Percentiles rank a stretch among this genome's conserved stretches.
phyloP scores from a whole-genome alignment of 1,284 basidiomycete genomes.

The Trametes polyzona region DNA sequence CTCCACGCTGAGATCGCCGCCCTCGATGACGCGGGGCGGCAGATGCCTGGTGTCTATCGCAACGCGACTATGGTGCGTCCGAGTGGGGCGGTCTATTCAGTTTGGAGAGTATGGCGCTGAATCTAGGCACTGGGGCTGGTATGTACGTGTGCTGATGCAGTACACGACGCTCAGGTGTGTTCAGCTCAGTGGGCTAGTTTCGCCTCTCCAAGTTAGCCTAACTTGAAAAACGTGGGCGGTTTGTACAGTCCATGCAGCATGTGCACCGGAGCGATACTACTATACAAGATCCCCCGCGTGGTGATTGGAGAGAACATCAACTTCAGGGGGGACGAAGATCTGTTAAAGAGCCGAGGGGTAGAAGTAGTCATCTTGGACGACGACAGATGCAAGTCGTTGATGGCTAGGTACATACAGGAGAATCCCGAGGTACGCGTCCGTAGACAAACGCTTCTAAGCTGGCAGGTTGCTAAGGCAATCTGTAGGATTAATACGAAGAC shows the following conservation, averaged over 20 bases:
- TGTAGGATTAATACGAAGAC: conserved; percentile 61
- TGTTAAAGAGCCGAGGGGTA: conserved; percentile 52
- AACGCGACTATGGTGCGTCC: conserved; percentile 50
- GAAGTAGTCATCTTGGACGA: conserved; percentile 56
- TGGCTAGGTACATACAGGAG: conserved; percentile 24
- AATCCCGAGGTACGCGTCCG: conserved; percentile 48
- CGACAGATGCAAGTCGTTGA: conserved; percentile 37
- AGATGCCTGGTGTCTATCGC: conserved; percentile 47
- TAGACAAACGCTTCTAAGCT: not conserved
- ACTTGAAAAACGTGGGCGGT: not conserved
- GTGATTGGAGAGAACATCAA: conserved; percentile 63
- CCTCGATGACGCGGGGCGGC: conserved; percentile 53
- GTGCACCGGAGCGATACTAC: conserved; percentile 63
- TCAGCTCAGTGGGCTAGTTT: not conserved
- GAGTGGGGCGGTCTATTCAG: not conserved
- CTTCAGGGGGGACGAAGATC: conserved; percentile 53
- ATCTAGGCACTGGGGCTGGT: not conserved
- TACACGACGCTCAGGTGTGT: conserved; percentile 56
- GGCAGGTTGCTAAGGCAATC: not conserved
- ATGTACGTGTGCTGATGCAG: conserved; percentile 19
- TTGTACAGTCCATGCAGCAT: conserved; percentile 57
- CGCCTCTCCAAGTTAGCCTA: not conserved
- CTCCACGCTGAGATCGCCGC: conserved; percentile 60
- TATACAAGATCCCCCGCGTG: conserved; percentile 63
- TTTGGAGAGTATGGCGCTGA: not conserved